These are phyloP conservation scores for Primulina eburnea DNA, from an alignment of 257 asterid species.

Conservation along the genomic window DNA sequence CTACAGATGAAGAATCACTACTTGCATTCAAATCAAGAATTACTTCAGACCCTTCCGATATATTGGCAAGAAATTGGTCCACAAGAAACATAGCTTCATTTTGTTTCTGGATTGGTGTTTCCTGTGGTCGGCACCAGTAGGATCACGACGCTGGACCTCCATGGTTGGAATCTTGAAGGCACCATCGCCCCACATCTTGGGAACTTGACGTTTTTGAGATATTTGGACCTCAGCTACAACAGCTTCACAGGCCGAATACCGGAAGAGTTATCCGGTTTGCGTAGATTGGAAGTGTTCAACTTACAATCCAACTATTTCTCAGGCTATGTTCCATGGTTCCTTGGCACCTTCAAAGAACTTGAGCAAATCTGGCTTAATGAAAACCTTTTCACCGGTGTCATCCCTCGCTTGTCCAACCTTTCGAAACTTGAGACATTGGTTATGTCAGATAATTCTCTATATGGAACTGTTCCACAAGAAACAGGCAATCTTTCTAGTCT, in stretches of 20 bases:
- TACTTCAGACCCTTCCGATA: no score
- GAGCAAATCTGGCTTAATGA: not conserved
- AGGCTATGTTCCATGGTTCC: not conserved
- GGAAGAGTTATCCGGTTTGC: not conserved
- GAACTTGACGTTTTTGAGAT: conserved; percentile 4
- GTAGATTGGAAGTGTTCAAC: not conserved
- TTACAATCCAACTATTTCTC: not conserved
- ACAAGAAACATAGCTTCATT: no score
- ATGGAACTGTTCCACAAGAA: no score
- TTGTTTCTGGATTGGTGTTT: not conserved
- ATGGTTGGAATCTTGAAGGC: not conserved
- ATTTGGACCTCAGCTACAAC: conserved; percentile 1
- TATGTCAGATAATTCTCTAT: no score
- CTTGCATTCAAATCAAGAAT: no score
- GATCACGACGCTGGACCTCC: not conserved
- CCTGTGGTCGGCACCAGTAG: not conserved
- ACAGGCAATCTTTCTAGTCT: no score
- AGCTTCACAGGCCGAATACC: not conserved
- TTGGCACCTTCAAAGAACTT: not conserved
- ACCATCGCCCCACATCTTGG: conserved; percentile 13
- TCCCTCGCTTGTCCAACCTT: not conserved
- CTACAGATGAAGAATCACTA: no score
- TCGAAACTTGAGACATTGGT: not conserved
- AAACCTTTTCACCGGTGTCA: not conserved
- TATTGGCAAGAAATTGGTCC: no score